These are phyloP conservation scores for Podospora fimiseda DNA, from an alignment of 495 filamentous ascomycete genomes.

Conservation along the genomic window DNA sequence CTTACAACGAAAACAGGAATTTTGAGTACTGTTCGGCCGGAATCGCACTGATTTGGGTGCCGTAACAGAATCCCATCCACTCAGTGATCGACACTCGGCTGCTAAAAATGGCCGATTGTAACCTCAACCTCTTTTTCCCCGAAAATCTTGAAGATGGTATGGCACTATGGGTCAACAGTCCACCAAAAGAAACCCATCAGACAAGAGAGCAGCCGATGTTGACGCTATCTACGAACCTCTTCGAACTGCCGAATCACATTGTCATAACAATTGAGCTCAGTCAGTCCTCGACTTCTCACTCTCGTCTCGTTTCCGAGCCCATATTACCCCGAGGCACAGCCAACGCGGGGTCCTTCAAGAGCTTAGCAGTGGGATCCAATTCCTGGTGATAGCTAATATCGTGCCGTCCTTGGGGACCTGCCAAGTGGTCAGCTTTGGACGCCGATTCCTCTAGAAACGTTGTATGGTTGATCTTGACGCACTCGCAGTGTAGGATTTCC, in stretches of 20 bases:
- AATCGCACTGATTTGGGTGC: constrained; percentile 4
- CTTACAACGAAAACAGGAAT: too few relatives aligned
- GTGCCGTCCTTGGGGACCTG: constrained; percentile 8
- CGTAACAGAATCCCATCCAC: constrained; percentile 4
- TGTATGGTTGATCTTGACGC: neutral
- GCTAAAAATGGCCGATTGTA: constrained; percentile 2
- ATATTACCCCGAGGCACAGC: constrained; percentile 3
- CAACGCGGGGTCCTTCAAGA: neutral
- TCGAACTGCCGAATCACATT: too few relatives aligned
- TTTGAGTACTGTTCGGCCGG: too few relatives aligned
- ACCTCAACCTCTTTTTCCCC: neutral
- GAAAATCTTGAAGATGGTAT: neutral
- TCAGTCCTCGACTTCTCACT: neutral
- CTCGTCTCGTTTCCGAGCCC: neutral
- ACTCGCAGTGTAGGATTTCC: neutral
- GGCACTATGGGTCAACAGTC: neutral
- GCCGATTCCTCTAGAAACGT: neutral
- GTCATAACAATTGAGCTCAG: too few relatives aligned
- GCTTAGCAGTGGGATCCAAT: constrained; percentile 5
- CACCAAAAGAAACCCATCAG: neutral
- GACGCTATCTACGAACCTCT: too few relatives aligned
- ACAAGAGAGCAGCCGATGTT: neutral
- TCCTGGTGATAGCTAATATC: constrained; percentile 9
- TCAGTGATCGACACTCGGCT: constrained; percentile 7
- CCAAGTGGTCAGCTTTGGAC: constrained; percentile 9